Conservation (phyloP, 2,329 filamentous ascomycete genomes). For the Teratosphaeria pseudoeucalypti region DNA sequence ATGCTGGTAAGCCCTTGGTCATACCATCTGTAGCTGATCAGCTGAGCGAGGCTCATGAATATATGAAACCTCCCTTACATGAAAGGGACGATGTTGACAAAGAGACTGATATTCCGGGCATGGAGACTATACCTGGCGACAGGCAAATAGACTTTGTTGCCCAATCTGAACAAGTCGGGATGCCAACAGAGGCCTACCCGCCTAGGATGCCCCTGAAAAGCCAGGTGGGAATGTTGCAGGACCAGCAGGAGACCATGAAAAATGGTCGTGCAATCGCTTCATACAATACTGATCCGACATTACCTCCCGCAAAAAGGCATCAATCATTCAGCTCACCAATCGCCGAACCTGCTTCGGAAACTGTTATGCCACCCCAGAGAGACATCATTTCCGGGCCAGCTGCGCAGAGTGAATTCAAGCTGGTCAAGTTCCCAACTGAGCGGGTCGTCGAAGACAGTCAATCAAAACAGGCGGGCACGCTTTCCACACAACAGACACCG, state of each 20-base stretch:
- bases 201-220: not conserved
- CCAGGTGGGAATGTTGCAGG: not conserved
- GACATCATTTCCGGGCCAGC: not conserved
- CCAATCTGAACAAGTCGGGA: not conserved
- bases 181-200: not conserved
- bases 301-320: not conserved
- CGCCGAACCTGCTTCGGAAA: not conserved
- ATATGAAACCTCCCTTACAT: not conserved
- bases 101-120: not conserved
- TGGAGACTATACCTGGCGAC: not conserved
- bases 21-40: not conserved
- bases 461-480: not conserved
- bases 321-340: not conserved
- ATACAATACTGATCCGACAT: not conserved
- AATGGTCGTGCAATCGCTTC: not conserved
- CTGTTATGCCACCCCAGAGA: not conserved
- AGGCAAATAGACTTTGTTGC: not conserved
- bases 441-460: conserved; percentile 2
- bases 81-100: not conserved
- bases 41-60: not conserved
- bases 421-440: not conserved
- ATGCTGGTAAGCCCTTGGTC: not conserved
- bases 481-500: conserved; percentile 1
- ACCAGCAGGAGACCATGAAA: not conserved
- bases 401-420: not conserved